These are phyloP conservation scores for Picea glauca DNA, from an alignment of 75 land plant species.

Conservation along the genomic window DNA sequence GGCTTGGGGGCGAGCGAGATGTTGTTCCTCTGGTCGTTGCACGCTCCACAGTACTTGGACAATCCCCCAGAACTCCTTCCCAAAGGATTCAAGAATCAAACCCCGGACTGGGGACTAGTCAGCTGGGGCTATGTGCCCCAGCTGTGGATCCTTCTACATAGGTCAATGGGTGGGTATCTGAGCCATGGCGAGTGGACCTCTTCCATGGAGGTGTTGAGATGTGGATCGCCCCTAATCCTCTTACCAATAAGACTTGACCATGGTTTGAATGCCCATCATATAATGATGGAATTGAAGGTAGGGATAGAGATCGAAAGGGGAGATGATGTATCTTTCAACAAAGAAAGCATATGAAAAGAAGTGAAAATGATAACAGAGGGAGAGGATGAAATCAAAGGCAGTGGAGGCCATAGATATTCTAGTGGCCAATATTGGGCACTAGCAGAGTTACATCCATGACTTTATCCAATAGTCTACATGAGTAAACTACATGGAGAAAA, in stretches of 20 bases:
- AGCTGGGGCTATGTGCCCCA: constrained; percentile 40
- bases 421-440: background rate
- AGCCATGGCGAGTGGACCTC: constrained; percentile 42
- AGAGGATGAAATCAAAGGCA: constrained; percentile 6
- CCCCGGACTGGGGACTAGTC: constrained; percentile 23
- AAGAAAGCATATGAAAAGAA: constrained; percentile 11
- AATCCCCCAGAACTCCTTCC: constrained; percentile 11
- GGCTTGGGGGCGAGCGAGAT: constrained; percentile 26
- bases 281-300: constrained; percentile 11
- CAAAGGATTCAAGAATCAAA: constrained; percentile 34
- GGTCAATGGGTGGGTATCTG: constrained; percentile 32
- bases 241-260: constrained; percentile 33
- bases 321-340: constrained; percentile 12
- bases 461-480: background rate
- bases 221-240: constrained; percentile 21
- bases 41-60: background rate
- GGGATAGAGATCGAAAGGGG: constrained; percentile 16
- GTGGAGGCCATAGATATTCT: background rate
- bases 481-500: no score
- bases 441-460: background rate
- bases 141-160: constrained; percentile 23
- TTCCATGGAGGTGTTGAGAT: constrained; percentile 20
- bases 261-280: constrained; percentile 20
- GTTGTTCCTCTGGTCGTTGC: constrained; percentile 37
- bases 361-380: constrained; percentile 17